Percentiles rank a stretch among this genome's conserved stretches.
phyloP scores from a whole-genome alignment of 2,329 filamentous ascomycete genomes.

The Penicillium sp. region DNA sequence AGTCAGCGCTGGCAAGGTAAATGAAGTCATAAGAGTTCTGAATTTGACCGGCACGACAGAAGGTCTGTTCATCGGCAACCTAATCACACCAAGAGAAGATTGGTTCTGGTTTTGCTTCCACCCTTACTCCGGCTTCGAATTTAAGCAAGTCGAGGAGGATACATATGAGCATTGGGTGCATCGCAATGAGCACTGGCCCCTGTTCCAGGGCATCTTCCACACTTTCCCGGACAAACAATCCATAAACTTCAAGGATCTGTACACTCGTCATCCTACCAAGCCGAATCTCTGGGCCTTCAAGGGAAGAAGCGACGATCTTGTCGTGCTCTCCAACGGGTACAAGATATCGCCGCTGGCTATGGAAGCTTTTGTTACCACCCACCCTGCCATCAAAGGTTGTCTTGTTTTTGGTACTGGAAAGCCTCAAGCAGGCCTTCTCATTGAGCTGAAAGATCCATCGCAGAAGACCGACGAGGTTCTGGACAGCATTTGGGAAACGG shows the following conservation, averaged over 20 bases:
- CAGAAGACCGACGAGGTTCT: background rate
- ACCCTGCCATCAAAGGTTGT: conserved; percentile 16
- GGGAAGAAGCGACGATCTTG: conserved; percentile 22
- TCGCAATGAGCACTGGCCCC: conserved; percentile 25
- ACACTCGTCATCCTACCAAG: conserved; percentile 19
- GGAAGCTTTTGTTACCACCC: conserved; percentile 17
- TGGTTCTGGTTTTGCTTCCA: conserved; percentile 15
- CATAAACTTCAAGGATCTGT: conserved; percentile 22
- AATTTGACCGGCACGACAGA: conserved; percentile 9
- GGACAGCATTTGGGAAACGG: conserved; percentile 2
- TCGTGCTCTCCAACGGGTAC: conserved; percentile 21
- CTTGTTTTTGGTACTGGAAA: conserved; percentile 18
- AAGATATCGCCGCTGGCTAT: conserved; percentile 19
- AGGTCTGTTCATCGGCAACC: conserved; percentile 7
- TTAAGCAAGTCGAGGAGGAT: conserved; percentile 19
- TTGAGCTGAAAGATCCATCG: conserved; percentile 12
- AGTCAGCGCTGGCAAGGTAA: conserved; percentile 3
- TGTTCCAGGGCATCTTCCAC: conserved; percentile 23
- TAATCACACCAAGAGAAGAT: background rate
- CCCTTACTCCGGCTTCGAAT: conserved; percentile 20
- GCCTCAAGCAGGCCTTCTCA: conserved; percentile 18
- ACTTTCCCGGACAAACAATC: conserved; percentile 29
- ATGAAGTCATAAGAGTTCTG: conserved; percentile 1
- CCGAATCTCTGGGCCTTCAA: conserved; percentile 21
- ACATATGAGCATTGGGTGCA: conserved; percentile 35